phyloP scores from a whole-genome alignment of 768 basidiomycete species.

The Antrodiella citrinella region DNA sequence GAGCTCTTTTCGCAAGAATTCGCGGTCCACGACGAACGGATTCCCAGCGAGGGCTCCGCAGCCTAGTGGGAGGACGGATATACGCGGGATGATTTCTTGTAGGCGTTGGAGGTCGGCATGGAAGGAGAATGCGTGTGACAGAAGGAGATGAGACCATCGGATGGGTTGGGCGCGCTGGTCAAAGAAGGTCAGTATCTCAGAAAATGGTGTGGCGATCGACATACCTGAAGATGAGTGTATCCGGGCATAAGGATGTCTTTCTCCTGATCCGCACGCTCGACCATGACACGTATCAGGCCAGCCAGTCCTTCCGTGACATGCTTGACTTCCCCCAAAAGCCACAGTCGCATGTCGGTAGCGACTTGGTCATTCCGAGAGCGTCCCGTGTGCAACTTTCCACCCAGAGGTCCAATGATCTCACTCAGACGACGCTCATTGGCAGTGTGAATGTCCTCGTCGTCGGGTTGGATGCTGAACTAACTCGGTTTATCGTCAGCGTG shows the following conservation, averaged over 20 bases:
- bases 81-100: constrained; percentile 74
- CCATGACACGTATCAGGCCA: constrained; percentile 79
- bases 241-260: constrained; percentile 88
- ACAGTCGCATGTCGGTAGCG: constrained; percentile 95
- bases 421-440: constrained; percentile 93
- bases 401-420: constrained; percentile 87
- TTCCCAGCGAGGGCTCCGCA: constrained; percentile 95
- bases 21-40: constrained; percentile 89
- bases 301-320: constrained; percentile 63
- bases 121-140: constrained; percentile 94
- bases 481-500: too few species aligned
- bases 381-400: constrained; percentile 96
- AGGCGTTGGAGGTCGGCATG: constrained; percentile 83
- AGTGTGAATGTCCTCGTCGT: constrained; percentile 98
- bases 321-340: constrained; percentile 77
- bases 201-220: too few species aligned
- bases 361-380: constrained; percentile 98
- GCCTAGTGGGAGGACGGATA: constrained; percentile 91
- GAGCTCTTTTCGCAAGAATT: constrained; percentile 85
- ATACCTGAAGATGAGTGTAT: constrained; percentile 94
- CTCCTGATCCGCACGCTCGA: constrained; percentile 90
- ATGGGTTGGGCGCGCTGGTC: constrained; percentile 92
- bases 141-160: constrained; percentile 94
- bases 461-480: constrained; percentile 71
- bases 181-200: neutral